These are phyloP conservation scores for Ganoderma resinaceum DNA, from an alignment of 1,284 basidiomycete species.

Conservation along the genomic window DNA sequence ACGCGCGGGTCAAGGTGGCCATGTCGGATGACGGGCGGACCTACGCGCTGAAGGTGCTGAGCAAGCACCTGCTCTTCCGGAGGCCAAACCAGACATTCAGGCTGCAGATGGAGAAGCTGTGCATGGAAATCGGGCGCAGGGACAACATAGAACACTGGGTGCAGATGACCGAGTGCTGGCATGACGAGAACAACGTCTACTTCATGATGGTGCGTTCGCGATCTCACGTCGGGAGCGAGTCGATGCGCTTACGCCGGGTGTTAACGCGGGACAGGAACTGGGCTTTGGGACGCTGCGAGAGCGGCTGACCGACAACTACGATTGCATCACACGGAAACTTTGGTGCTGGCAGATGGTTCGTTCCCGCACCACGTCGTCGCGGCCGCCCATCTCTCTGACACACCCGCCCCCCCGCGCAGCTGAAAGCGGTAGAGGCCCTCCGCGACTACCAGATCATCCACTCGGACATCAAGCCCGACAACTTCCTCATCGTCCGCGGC, in stretches of 20 bases:
- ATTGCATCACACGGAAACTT: neutral
- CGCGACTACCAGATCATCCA: conserved; percentile 68
- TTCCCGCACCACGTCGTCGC: no score
- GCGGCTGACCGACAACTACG: neutral
- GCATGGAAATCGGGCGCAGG: conserved; percentile 16
- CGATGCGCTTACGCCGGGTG: no score
- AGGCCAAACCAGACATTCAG: neutral
- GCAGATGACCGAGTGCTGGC: conserved; percentile 29
- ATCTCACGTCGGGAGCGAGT: no score
- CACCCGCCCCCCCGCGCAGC: neutral
- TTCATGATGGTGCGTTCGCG: conserved; percentile 36
- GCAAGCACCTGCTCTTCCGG: conserved; percentile 31
- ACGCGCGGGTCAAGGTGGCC: conserved; percentile 26
- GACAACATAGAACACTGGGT: conserved; percentile 8
- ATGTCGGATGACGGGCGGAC: conserved; percentile 5
- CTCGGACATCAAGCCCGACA: conserved; percentile 75
- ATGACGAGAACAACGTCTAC: conserved; percentile 31
- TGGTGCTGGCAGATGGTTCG: conserved; percentile 25
- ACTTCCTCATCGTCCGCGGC: conserved; percentile 57
- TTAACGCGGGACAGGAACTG: conserved; percentile 6
- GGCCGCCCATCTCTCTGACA: neutral
- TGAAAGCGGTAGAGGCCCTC: conserved; percentile 34
- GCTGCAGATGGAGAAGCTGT: conserved; percentile 21
- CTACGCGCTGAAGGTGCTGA: conserved; percentile 34
- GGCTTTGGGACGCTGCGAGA: conserved; percentile 15